Conservation (phyloP, 768 basidiomycete genomes). For the Leucogyrophana mollusca region DNA sequence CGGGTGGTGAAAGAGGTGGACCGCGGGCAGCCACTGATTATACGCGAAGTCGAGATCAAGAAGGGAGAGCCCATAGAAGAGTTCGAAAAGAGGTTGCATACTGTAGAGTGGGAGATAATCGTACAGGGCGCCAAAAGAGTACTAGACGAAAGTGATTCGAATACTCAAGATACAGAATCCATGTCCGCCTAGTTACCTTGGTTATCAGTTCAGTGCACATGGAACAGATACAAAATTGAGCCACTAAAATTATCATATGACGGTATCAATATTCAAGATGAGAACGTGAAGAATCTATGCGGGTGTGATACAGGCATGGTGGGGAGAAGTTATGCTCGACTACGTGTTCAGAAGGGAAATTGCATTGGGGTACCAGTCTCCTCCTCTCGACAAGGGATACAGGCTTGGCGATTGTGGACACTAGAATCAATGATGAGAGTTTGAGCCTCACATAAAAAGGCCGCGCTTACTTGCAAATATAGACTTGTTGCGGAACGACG, state of each 20-base stretch:
- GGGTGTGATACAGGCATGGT: too few species aligned
- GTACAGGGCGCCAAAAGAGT: conserved; percentile 80
- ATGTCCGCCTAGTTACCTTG: too few species aligned
- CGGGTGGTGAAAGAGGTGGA: conserved; percentile 92
- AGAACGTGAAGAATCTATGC: too few species aligned
- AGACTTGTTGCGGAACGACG: not conserved
- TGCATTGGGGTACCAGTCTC: conserved; percentile 16
- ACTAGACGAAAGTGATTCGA: conserved; percentile 43
- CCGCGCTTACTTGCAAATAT: conserved; percentile 13
- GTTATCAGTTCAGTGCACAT: too few species aligned
- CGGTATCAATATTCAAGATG: too few species aligned
- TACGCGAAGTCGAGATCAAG: conserved; percentile 71
- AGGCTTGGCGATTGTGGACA: too few species aligned
- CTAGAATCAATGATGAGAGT: too few species aligned
- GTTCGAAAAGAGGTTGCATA: conserved; percentile 78
- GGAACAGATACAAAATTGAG: too few species aligned
- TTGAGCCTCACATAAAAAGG: not conserved
- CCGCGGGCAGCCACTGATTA: conserved; percentile 83
- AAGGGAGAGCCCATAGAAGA: conserved; percentile 69
- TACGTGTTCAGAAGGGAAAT: conserved; percentile 29
- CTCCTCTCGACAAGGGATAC: conserved; percentile 5
- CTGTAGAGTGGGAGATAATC: conserved; percentile 85
- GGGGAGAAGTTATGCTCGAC: too few species aligned
- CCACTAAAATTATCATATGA: too few species aligned
- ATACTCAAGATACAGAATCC: too few species aligned